A percentile compares a stretch with the other conserved stretches of the same genome.
Evolutionary conservation across 345 rosid species (phyloP).

Genomic region (Moricandia arvensis): DNA sequence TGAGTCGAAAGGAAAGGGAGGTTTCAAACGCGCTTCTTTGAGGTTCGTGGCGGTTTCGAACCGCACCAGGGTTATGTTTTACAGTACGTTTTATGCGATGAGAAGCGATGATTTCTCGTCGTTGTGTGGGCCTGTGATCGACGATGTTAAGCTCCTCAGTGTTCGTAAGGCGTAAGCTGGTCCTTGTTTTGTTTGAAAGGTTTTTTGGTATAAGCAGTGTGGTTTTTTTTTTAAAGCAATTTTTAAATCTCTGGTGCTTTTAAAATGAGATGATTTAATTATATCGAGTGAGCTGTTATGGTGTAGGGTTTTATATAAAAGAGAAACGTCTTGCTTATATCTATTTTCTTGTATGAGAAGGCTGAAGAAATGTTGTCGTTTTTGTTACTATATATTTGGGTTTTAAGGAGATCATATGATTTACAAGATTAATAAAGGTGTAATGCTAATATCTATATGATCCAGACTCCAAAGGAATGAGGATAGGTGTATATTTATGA

Average conservation of each 20-base stretch:
- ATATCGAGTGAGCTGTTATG: slow-evolving; percentile 15
- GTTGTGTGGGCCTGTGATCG: slow-evolving; percentile 78
- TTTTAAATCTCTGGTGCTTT: neutral
- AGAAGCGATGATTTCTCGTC: slow-evolving; percentile 73
- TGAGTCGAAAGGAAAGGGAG: slow-evolving; percentile 66
- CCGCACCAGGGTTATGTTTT: slow-evolving; percentile 65
- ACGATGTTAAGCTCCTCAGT: slow-evolving; percentile 65
- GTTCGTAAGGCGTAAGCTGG: slow-evolving; percentile 33
- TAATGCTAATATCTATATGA: neutral
- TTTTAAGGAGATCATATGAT: neutral
- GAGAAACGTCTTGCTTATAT: slow-evolving; percentile 34
- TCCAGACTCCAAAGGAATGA: neutral
- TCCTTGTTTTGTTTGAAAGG: neutral
- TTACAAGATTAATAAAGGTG: slow-evolving; percentile 15
- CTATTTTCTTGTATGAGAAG: slow-evolving; percentile 37
- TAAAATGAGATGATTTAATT: slow-evolving; percentile 16
- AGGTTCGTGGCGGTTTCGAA: slow-evolving; percentile 50
- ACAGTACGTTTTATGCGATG: slow-evolving; percentile 73
- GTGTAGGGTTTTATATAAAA: slow-evolving; percentile 19
- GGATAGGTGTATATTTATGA: neutral
- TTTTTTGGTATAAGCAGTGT: neutral
- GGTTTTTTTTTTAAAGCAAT: neutral
- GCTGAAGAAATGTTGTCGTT: slow-evolving; percentile 15
- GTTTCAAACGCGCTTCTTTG: slow-evolving; percentile 60
- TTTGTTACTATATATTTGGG: neutral